Evolutionary conservation across 2,329 filamentous ascomycete species (phyloP).

Genomic region (Dryadomyces quercus-mongolicae): DNA sequence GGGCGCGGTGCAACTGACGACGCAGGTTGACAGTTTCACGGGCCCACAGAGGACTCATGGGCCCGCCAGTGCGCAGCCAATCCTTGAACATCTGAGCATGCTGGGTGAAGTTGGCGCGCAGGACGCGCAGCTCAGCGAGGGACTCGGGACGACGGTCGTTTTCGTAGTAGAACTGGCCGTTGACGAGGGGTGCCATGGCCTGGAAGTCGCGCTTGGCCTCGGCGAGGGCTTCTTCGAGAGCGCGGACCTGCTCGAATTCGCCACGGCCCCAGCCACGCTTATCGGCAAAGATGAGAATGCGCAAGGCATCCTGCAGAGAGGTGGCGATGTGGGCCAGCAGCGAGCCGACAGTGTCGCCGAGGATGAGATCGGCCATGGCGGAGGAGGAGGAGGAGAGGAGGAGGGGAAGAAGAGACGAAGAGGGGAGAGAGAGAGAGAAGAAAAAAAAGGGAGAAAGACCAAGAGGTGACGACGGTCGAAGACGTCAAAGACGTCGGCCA

Average conservation of each 20-base stretch:
- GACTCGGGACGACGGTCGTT: conserved; percentile 40
- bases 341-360: conserved; percentile 41
- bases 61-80: conserved; percentile 42
- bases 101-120: conserved; percentile 32
- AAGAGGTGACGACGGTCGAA: not conserved
- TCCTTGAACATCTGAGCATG: conserved; percentile 39
- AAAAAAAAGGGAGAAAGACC: not conserved
- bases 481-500: not conserved
- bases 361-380: conserved; percentile 32
- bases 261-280: conserved; percentile 46
- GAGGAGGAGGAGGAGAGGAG: not conserved
- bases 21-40: conserved; percentile 37
- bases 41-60: conserved; percentile 43
- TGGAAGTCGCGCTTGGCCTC: conserved; percentile 50
- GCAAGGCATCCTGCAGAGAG: conserved; percentile 38
- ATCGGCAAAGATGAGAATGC: conserved; percentile 43
- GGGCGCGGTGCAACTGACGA: conserved; percentile 41
- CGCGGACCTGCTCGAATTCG: conserved; percentile 46
- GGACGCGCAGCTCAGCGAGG: conserved; percentile 33
- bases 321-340: conserved; percentile 46
- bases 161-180: conserved; percentile 45
- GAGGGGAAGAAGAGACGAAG: not conserved
- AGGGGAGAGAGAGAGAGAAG: not conserved
- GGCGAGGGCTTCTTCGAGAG: conserved; percentile 42
- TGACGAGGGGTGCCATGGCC: conserved; percentile 40